Base-by-base conservation (phyloP, 2,329 filamentous ascomycete genomes). In the Xylariaceae sp. region DNA sequence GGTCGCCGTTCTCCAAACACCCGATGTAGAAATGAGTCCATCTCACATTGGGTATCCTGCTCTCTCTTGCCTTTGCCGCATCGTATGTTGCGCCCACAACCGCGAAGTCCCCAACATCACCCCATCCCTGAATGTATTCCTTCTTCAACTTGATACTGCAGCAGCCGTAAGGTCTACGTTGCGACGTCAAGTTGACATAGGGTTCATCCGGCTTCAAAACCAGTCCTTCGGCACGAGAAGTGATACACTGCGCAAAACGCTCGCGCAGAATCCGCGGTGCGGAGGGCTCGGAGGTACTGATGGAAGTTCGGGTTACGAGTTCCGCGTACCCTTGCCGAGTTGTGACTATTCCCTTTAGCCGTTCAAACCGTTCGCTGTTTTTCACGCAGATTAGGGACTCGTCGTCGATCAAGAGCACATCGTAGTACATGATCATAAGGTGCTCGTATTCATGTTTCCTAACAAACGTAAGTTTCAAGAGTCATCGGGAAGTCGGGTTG, bases 21-120 rank as follows among this genome's bases (percentile, higher is more conserved):
- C 86, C 92, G 13, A 96, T 74, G 67, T 88, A 87, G 68, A 95
- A 96, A 54, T 89, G 85, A 2, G 90, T 96, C 87, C 88, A 96
- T 56, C 81, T 80, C 49, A 89, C 68, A 15, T 79, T 77, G 4
- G 77, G 76, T 2, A 87, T 72, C 3, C 76, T 73, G 52, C 84
- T 81, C 6, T 79, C 76, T 51, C 78, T 79, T 6, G 87, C 88
- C 62, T 85, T 82, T 53, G 79, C 76, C 2, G 87, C 75, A 64
- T 91, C 83, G 66, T 88, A 92, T 15, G 84, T 84, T 4, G 85
- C 92, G 0, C 90, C 92, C 2, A 96, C 77, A 1, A 93, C 80
- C 1, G 88, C 87, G 69, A 96, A 89, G 71, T 96, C 92, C 8
- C 89, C 89, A 35, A 91, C 84, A 61, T 95, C 92, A 0, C 91